phyloP scores from a whole-genome alignment of 352 stramenopile genomes.

The Phytophthora pseudosyringae region DNA sequence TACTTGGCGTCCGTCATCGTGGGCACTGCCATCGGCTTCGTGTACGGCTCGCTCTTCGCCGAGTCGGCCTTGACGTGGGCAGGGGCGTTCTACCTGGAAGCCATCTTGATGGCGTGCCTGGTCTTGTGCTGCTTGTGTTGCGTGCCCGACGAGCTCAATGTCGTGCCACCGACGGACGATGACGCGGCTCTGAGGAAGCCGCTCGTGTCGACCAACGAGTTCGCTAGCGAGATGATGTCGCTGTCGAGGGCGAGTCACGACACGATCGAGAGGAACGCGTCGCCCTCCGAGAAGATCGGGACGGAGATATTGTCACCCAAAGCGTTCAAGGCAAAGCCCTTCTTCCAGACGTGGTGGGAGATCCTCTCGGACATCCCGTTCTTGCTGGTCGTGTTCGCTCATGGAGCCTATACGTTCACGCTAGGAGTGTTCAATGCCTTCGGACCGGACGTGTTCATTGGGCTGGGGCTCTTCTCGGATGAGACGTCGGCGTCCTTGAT shows the following conservation, averaged over 20 bases:
- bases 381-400: constrained; percentile 68
- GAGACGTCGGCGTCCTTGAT: constrained; percentile 74
- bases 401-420: constrained; percentile 81
- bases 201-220: constrained; percentile 36
- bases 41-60: constrained; percentile 73
- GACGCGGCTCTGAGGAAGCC: constrained; percentile 21
- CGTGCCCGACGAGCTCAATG: constrained; percentile 48
- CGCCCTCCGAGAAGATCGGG: constrained; percentile 22
- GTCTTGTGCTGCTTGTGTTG: constrained; percentile 59
- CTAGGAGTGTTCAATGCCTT: constrained; percentile 81
- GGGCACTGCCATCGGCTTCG: constrained; percentile 81
- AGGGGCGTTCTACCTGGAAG: constrained; percentile 85
- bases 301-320: constrained; percentile 14
- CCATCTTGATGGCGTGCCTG: constrained; percentile 74
- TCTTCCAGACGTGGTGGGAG: constrained; percentile 42
- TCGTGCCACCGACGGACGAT: constrained; percentile 40
- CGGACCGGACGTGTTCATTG: constrained; percentile 78
- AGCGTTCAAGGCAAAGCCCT: constrained; percentile 26
- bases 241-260: constrained; percentile 30
- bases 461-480: constrained; percentile 72
- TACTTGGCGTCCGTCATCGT: constrained; percentile 90
- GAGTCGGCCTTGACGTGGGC: constrained; percentile 65
- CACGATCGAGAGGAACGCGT: constrained; percentile 18
- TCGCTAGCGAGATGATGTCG: constrained; percentile 39
- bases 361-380: constrained; percentile 72